Conservation (phyloP, 371 early-diverging fungal genomes). For the Funneliformis caledonium region DNA sequence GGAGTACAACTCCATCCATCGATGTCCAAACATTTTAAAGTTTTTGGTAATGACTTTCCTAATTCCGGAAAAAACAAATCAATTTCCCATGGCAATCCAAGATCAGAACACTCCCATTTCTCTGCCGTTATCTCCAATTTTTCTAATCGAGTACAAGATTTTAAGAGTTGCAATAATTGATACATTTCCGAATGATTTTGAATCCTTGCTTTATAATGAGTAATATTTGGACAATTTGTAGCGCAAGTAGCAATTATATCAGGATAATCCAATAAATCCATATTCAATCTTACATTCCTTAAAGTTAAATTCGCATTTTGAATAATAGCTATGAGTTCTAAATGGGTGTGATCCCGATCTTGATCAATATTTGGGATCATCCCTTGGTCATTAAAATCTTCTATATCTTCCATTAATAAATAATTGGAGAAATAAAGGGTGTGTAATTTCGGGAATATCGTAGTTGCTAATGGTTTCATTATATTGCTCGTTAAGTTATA, state of each 20-base stretch:
- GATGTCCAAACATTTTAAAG: neutral
- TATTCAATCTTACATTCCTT: neutral
- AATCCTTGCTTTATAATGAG: neutral
- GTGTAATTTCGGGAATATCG: neutral
- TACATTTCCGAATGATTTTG: neutral
- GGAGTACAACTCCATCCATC: constrained; percentile 1
- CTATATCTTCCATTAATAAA: neutral
- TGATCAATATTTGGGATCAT: too few relatives aligned
- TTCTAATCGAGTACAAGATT: neutral
- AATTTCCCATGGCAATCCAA: neutral
- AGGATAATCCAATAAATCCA: neutral
- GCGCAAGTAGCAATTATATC: neutral
- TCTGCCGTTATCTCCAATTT: neutral
- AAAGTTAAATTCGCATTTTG: neutral
- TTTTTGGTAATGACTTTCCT: neutral
- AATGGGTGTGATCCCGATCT: neutral
- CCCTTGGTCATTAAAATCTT: too few relatives aligned
- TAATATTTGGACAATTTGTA: neutral
- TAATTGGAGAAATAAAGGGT: neutral
- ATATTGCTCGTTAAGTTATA: neutral
- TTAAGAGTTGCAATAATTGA: neutral
- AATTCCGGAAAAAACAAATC: neutral
- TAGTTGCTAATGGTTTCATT: neutral
- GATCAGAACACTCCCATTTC: neutral
- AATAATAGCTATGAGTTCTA: neutral